These are phyloP conservation scores for Cordyceps farinosa DNA, from an alignment of 2,329 filamentous ascomycete species.

Conservation along the genomic window DNA sequence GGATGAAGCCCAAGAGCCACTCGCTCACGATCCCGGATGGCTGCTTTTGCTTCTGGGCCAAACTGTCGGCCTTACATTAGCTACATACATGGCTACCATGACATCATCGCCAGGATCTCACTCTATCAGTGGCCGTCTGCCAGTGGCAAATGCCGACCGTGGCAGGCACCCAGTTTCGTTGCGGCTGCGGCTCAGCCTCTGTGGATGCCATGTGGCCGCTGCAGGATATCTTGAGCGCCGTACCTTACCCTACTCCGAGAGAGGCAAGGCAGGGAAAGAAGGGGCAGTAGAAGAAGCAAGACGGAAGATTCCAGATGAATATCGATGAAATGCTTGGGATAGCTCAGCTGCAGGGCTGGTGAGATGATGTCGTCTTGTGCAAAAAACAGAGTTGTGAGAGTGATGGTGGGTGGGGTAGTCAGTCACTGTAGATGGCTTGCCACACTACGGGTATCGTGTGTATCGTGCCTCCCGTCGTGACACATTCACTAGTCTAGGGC, in stretches of 20 bases:
- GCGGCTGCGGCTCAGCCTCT: constrained; percentile 1
- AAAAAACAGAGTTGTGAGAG: background rate
- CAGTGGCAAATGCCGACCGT: constrained; percentile 35
- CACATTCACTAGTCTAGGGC: background rate
- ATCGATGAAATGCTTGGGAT: background rate
- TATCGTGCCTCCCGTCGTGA: background rate
- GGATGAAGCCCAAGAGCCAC: constrained; percentile 25
- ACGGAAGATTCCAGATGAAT: no score
- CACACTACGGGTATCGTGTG: background rate
- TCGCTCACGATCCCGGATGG: constrained; percentile 36
- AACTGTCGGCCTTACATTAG: constrained; percentile 29
- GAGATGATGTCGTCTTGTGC: background rate
- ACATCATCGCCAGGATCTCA: constrained; percentile 23
- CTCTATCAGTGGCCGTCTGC: constrained; percentile 37
- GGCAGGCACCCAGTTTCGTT: constrained; percentile 10
- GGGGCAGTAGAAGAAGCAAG: background rate
- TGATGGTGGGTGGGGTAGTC: constrained; percentile 5
- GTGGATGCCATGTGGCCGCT: constrained; percentile 8
- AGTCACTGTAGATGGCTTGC: background rate
- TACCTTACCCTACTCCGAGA: background rate
- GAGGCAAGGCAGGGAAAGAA: background rate
- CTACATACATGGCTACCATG: background rate
- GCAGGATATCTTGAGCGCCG: background rate
- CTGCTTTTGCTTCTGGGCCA: constrained; percentile 32
- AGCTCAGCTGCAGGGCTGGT: background rate